Evolutionary conservation across 176 grass and related monocot genomes (phyloP).

Genomic region (Poa annua): DNA sequence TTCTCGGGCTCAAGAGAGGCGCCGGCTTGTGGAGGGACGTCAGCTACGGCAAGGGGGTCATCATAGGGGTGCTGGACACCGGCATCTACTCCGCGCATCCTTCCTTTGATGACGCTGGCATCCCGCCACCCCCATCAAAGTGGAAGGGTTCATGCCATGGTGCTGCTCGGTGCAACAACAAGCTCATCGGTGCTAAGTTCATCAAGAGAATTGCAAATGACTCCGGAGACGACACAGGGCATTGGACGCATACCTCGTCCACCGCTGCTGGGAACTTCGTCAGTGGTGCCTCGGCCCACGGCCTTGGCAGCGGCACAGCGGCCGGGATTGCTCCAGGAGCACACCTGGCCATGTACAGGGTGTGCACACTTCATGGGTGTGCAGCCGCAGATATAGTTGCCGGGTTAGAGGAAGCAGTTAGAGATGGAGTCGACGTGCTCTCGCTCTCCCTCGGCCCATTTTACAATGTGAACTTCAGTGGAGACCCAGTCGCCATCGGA

Average conservation of each 20-base stretch:
- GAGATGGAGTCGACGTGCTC: conserved; percentile 53
- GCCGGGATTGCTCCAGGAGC: conserved; percentile 55
- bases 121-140: conserved; percentile 54
- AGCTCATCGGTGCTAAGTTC: conserved; percentile 50
- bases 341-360: conserved; percentile 66
- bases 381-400: conserved; percentile 40
- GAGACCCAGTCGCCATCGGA: conserved; percentile 54
- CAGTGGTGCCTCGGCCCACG: conserved; percentile 29
- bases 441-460: conserved; percentile 57
- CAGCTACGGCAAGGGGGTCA: conserved; percentile 44
- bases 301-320: conserved; percentile 27
- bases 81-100: conserved; percentile 54
- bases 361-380: conserved; percentile 46
- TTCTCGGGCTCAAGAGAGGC: conserved; percentile 40
- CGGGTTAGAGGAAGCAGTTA: conserved; percentile 51
- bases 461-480: background rate
- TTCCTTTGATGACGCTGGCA: conserved; percentile 54
- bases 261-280: conserved; percentile 58
- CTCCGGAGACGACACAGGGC: conserved; percentile 39
- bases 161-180: conserved; percentile 53
- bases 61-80: conserved; percentile 63
- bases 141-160: conserved; percentile 56
- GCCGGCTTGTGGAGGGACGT: conserved; percentile 39
- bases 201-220: background rate
- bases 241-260: conserved; percentile 54